Conservation (phyloP, 2,329 filamentous ascomycete genomes). For the Neurospora crassa region DNA sequence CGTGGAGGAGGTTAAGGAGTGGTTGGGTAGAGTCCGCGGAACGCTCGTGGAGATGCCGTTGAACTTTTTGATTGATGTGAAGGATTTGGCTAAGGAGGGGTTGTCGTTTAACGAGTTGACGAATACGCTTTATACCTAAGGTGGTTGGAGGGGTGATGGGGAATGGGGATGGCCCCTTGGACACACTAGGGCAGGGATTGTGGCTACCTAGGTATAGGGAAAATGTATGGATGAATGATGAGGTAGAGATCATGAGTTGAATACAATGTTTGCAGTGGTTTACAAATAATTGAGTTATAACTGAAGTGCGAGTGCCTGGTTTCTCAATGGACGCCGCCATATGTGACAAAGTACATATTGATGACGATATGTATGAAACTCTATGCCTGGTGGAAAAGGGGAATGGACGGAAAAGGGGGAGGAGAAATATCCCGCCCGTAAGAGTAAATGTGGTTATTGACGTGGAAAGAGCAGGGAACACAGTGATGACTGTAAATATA, state of each 20-base stretch:
- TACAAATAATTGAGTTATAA: background rate
- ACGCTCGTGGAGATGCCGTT: conserved; percentile 85
- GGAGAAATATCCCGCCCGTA: no score
- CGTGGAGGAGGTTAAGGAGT: conserved; percentile 61
- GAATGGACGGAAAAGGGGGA: no score
- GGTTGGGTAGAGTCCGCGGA: conserved; percentile 56
- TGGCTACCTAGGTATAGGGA: background rate
- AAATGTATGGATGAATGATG: background rate
- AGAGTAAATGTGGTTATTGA: no score
- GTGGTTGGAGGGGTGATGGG: background rate
- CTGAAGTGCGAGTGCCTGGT: background rate
- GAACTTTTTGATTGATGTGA: conserved; percentile 69
- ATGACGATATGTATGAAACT: no score
- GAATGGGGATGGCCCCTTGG: background rate
- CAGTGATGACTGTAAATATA: no score
- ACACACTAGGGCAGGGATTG: background rate
- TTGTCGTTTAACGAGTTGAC: conserved; percentile 63
- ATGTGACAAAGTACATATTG: no score
- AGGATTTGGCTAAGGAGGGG: conserved; percentile 80
- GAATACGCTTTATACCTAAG: conserved; percentile 59
- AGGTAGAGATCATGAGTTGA: background rate
- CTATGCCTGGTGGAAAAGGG: no score
- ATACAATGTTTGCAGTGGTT: background rate
- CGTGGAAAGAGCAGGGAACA: no score
- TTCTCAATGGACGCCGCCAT: no score